A percentile compares a stretch with the other conserved stretches of the same genome.
Conservation (phyloP, 805 yeast species). For the Candida pseudoglaebosa region DNA sequence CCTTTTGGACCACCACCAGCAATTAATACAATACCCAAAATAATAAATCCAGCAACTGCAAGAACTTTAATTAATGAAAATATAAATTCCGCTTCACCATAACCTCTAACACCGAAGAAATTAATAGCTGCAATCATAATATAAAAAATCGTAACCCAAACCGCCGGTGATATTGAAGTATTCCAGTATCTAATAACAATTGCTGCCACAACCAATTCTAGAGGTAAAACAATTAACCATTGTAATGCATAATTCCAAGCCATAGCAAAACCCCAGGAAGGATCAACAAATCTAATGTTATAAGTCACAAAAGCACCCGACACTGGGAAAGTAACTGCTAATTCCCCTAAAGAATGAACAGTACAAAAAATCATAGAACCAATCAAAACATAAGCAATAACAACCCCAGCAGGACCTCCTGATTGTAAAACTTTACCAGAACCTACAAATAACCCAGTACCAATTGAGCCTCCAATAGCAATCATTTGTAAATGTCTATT, state of each 20-base stretch:
- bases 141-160: slow-evolving; percentile 55
- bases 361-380: slow-evolving; percentile 59
- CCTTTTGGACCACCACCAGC: slow-evolving; percentile 53
- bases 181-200: slow-evolving; percentile 57
- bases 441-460: slow-evolving; percentile 80
- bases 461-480: slow-evolving; percentile 80
- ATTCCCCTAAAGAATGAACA: slow-evolving; percentile 52
- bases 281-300: slow-evolving; percentile 54
- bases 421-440: slow-evolving; percentile 56
- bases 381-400: slow-evolving; percentile 53
- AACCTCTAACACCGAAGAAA: slow-evolving; percentile 49
- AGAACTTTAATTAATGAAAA: slow-evolving; percentile 45
- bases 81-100: slow-evolving; percentile 56
- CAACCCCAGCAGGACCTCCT: slow-evolving; percentile 70
- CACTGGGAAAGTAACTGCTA: slow-evolving; percentile 60
- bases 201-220: slow-evolving; percentile 55
- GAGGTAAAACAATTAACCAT: no score
- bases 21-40: slow-evolving; percentile 43
- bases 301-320: slow-evolving; percentile 63
- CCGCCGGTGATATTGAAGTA: slow-evolving; percentile 47
- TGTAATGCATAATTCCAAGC: no score
- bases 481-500: slow-evolving; percentile 75
- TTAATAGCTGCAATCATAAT: slow-evolving; percentile 44
- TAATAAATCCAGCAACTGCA: slow-evolving; percentile 46
- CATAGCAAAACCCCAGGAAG: slow-evolving; percentile 54